Base-by-base conservation (phyloP, 2,329 filamentous ascomycete species). In the Davidsoniella virescens region DNA sequence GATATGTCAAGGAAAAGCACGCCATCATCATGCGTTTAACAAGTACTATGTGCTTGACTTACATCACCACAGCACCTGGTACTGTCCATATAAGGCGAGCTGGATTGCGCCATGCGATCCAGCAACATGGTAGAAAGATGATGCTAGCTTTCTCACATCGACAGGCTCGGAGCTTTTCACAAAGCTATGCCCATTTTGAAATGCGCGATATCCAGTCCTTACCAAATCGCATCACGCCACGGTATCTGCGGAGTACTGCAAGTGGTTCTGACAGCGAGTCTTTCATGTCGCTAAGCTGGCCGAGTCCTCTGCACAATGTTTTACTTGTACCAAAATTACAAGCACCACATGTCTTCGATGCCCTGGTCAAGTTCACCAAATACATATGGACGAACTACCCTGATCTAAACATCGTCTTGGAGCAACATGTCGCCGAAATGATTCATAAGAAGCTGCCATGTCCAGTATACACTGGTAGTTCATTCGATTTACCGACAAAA, bases 381-480 rank as follows among this genome's bases (percentile, higher is more conserved):
- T 84, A 96, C 64, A 75, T 95, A 52, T 76, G 80, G 57, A 72
- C 70, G 54, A 85, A 86, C 53, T 95, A 96, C 63, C 82, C 87
- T 1, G 76, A 76, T 48, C 76, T 88, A 55, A 83, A 86, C 59
- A 71, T 96, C 45, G 76, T 96, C 9, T 80, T 96, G 57, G 92
- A 96, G 64, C 79, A 75, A 2, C 72, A 78, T 45, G 78, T 87
- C 14, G 87, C 90, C 2, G 62, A 73, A 5, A 72, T 80, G 53
- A 68, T 95, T 29, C 84, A 93, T 62, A 69, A 77, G 3, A 68
- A 69, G 2, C 70, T 96, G 4, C 64, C 77, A 3, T 87, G 87
- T 55, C 84, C 87, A 4, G 73, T 93, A 39, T 88, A 86, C 60
- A 71, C 74, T 33, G 65, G 65, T 49, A 70, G 66, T 49, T 62